These are phyloP conservation scores for Alopecurus myosuroides DNA, from an alignment of 176 grass and related monocot species.

Conservation along the genomic window DNA sequence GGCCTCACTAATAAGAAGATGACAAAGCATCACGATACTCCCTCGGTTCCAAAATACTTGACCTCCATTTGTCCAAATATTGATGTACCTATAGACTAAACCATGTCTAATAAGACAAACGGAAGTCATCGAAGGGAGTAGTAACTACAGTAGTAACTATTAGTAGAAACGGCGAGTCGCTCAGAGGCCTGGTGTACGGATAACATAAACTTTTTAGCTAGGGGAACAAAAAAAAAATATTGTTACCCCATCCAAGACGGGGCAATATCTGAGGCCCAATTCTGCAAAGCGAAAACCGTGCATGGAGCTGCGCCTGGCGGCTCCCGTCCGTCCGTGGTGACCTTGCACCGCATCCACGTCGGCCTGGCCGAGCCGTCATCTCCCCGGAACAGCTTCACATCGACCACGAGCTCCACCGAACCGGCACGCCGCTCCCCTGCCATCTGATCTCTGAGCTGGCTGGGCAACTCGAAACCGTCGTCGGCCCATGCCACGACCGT, in stretches of 20 bases:
- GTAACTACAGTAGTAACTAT: too few relatives aligned
- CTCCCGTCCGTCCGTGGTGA: background rate
- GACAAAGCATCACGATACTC: too few relatives aligned
- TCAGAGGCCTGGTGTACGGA: too few relatives aligned
- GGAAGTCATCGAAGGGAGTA: too few relatives aligned
- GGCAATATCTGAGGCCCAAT: conserved; percentile 1
- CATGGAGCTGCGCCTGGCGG: background rate
- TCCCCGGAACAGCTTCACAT: conserved; percentile 17
- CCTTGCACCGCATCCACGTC: conserved; percentile 19
- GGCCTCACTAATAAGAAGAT: too few relatives aligned
- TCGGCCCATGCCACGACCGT: conserved; percentile 32
- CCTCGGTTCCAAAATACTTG: too few relatives aligned
- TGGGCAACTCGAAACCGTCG: background rate
- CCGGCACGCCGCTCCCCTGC: background rate
- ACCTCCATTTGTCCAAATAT: too few relatives aligned
- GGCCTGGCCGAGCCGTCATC: conserved; percentile 12
- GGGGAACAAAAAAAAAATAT: background rate
- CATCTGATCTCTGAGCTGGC: background rate
- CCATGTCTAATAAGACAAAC: too few relatives aligned
- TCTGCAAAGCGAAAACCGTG: conserved; percentile 10
- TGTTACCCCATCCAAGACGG: background rate
- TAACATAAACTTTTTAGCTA: too few relatives aligned
- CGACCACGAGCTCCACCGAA: background rate
- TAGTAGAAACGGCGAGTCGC: too few relatives aligned
- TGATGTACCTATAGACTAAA: too few relatives aligned